Percentiles rank a stretch among this genome's conserved stretches.
phyloP scores from a whole-genome alignment of 164 flowering plant genomes.

The Magnolia sinica region DNA sequence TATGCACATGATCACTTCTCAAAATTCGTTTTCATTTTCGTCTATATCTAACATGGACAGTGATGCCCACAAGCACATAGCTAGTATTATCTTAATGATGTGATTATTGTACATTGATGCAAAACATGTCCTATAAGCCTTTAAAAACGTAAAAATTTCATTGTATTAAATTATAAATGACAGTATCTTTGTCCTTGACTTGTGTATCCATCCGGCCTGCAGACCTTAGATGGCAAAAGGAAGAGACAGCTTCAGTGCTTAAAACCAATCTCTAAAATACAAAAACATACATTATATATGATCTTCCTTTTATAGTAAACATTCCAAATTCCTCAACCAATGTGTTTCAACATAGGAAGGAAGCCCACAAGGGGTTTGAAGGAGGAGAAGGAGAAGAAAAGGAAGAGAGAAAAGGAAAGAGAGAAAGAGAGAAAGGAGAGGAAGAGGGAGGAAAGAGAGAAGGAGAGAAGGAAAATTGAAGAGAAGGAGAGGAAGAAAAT shows the following conservation, averaged over 20 bases:
- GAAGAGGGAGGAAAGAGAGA: not conserved
- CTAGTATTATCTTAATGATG: too few species aligned
- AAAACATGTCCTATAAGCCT: too few species aligned
- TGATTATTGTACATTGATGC: too few species aligned
- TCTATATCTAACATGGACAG: too few species aligned
- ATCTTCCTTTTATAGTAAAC: not conserved
- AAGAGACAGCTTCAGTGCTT: not conserved
- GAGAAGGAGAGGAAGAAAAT: not conserved
- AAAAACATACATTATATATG: not conserved
- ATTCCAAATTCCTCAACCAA: not conserved
- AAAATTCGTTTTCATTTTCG: too few species aligned
- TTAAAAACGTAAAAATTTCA: too few species aligned
- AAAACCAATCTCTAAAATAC: slow-evolving; percentile 1
- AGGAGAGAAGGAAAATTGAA: not conserved
- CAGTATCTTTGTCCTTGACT: too few species aligned
- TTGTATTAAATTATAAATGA: too few species aligned
- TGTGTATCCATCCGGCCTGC: too few species aligned
- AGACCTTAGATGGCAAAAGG: not conserved
- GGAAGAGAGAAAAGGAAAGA: not conserved
- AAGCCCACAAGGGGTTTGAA: not conserved
- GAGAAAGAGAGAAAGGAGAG: not conserved
- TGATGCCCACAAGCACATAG: too few species aligned
- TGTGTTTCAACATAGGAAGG: not conserved
- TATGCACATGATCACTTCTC: too few species aligned
- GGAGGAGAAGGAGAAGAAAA: not conserved